Conservation (phyloP, 495 filamentous ascomycete species). For the Podospora pseudoanserina region DNA sequence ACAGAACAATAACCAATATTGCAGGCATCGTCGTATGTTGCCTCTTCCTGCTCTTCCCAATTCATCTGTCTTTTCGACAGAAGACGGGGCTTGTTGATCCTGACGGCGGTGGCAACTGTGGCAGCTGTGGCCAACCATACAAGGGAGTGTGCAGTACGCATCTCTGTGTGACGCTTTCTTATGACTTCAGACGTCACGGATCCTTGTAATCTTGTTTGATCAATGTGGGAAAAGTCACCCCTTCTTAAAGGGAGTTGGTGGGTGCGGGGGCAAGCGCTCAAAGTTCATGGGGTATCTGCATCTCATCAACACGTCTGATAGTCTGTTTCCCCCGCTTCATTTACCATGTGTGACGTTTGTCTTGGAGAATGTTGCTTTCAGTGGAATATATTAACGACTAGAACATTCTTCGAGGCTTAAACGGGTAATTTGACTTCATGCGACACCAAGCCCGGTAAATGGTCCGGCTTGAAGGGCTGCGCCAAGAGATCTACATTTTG, state of each 20-base stretch:
- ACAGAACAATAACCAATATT: conserved; percentile 21
- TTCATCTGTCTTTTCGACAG: background rate
- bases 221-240: background rate
- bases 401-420: conserved; percentile 4
- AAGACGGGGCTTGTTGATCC: background rate
- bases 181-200: no score
- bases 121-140: background rate
- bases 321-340: background rate
- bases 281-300: background rate
- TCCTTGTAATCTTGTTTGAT: no score
- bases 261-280: background rate
- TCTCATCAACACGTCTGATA: background rate
- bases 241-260: background rate
- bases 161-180: background rate
- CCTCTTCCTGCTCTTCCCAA: conserved; percentile 3
- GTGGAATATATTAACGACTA: background rate
- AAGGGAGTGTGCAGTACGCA: background rate
- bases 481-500: background rate
- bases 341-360: background rate
- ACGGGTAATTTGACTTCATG: background rate
- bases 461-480: background rate
- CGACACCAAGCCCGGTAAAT: conserved; percentile 1
- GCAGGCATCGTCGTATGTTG: conserved; percentile 20
- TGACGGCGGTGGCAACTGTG: background rate
- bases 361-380: background rate